Base-by-base conservation (phyloP, 768 basidiomycete genomes). In the Suillus paluster region DNA sequence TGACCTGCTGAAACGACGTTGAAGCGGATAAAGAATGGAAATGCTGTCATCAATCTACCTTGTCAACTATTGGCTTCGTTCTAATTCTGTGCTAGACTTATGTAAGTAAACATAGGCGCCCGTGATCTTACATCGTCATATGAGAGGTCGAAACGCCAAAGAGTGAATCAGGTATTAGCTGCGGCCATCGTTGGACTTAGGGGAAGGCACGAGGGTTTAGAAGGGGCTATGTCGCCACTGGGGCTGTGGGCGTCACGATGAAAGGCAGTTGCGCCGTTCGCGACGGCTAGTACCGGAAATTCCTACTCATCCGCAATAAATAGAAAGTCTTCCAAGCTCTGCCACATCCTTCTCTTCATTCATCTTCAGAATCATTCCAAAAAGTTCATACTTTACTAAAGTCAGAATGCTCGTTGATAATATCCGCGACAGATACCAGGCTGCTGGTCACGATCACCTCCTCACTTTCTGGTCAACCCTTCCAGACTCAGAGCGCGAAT, bases 401-500 rank as follows among this genome's bases (percentile, higher is more conserved):
- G 54, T 60, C 73, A 78, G 67, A 77, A 88, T 90, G 86, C 75
- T 86, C 64, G 77, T 80, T 75, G 84, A 87, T 71, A 68, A 78
- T 63, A 82, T 86, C 70, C 84, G 80, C 66, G 68, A 82, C 61
- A 85, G 83, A 66, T 98, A 93, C 79, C 80, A 89, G 64, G 80
- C 84, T 53, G 94, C 95, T 53, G 88, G 86, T 61, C 97, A 99
- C 80, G 88, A 77, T 64, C 97, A 99, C 73, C 85, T 99, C 71
- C 85, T 98, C 76, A 82, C 87, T 38, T 97, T 97, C 81, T 97
- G 89, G 89, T 80, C 87, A 60, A 79, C 81, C 41, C 88, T 99
- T 62, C 77, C 85, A 49, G 76, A 86, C 5, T 58, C 79, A 5
- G 89, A 96, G 68, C 92, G 87, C 68, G 71, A 76, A 9, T 71